Conservation (phyloP, 2,329 filamentous ascomycete species). For the Byssothecium circinans region DNA sequence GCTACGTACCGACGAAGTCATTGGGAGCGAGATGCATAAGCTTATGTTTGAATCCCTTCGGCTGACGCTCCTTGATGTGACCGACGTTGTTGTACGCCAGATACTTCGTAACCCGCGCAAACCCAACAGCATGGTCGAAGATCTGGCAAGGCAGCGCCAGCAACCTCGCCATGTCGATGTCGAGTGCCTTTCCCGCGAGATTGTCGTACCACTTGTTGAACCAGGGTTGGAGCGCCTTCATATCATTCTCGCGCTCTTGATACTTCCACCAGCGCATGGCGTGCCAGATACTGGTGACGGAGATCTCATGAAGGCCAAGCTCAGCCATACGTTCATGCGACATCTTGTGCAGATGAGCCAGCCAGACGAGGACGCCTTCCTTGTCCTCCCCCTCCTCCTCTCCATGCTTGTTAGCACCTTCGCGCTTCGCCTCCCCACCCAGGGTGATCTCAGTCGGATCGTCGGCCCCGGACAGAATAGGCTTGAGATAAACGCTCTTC, state of each 20-base stretch:
- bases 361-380: constrained; percentile 12
- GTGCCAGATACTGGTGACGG: constrained; percentile 14
- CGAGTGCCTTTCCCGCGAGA: constrained; percentile 6
- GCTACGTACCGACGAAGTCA: constrained; percentile 22
- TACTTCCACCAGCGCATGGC: constrained; percentile 9
- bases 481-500: constrained; percentile 10
- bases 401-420: constrained; percentile 1
- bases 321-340: constrained; percentile 11
- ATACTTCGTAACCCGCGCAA: constrained; percentile 28
- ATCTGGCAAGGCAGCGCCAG: constrained; percentile 31
- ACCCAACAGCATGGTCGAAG: constrained; percentile 34
- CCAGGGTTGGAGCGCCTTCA: constrained; percentile 10
- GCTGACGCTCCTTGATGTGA: constrained; percentile 27
- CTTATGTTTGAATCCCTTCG: constrained; percentile 19
- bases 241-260: constrained; percentile 5
- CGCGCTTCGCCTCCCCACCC: constrained; percentile 9
- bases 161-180: constrained; percentile 6
- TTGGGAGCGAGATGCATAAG: constrained; percentile 14
- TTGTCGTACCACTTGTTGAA: constrained; percentile 15
- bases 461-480: constrained; percentile 4
- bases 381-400: constrained; percentile 11
- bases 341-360: constrained; percentile 16
- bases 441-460: constrained; percentile 14
- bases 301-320: constrained; percentile 15
- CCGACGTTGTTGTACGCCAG: constrained; percentile 34